phyloP scores from a whole-genome alignment of 148 eudicot genomes.

The Rhododendron molle region DNA sequence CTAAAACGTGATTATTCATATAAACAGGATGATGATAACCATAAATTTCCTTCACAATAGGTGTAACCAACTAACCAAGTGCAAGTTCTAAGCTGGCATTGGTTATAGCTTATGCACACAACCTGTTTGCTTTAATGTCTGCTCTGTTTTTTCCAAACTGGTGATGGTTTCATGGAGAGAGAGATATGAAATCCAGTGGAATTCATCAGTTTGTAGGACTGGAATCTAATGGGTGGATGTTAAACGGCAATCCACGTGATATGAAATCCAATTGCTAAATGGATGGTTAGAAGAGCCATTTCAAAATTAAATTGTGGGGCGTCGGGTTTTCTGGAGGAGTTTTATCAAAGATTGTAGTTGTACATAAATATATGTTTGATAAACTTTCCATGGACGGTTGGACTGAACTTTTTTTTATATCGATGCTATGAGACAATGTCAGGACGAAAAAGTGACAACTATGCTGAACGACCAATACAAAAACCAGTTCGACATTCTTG shows the following conservation, averaged over 20 bases:
- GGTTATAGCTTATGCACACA: constrained; percentile 1
- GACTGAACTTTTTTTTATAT: neutral
- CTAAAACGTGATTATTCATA: neutral
- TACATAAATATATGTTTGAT: neutral
- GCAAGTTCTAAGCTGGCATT: no score
- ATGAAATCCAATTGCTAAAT: neutral
- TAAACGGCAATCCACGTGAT: neutral
- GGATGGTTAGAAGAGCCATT: neutral
- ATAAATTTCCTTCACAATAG: neutral
- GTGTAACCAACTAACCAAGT: neutral
- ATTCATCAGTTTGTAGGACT: neutral
- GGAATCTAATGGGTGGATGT: neutral
- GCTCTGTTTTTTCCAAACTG: neutral
- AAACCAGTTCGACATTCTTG: neutral
- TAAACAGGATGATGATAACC: neutral
- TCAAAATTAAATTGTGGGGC: neutral
- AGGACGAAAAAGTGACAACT: neutral
- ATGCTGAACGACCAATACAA: neutral
- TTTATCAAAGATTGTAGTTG: neutral
- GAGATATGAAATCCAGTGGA: neutral
- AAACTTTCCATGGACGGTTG: neutral
- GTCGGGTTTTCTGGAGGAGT: neutral
- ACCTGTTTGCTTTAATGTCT: constrained; percentile 18
- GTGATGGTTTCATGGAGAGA: neutral
- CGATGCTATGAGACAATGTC: neutral